These are phyloP conservation scores for Ogataea zsoltii DNA, from an alignment of 805 yeast genomes.

Conservation along the genomic window DNA sequence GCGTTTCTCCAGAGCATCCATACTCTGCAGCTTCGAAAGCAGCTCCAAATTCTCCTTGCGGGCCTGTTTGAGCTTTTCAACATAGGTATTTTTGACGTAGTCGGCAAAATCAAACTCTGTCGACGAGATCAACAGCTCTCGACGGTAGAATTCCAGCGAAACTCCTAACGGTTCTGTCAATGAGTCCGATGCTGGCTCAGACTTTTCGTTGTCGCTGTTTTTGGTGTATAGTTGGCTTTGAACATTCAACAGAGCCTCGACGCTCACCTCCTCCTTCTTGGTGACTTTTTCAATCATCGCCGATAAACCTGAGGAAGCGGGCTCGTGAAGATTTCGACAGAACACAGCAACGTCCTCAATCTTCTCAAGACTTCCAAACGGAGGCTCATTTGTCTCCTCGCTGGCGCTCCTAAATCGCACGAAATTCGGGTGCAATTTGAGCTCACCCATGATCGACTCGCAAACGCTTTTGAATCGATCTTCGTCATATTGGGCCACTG, in stretches of 20 bases:
- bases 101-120: conserved; percentile 64
- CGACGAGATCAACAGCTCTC: conserved; percentile 55
- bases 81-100: conserved; percentile 47
- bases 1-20: not conserved
- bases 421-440: conserved; percentile 52
- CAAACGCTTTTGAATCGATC: conserved; percentile 30
- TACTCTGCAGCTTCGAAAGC: not conserved
- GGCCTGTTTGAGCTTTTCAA: not conserved
- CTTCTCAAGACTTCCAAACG: not conserved
- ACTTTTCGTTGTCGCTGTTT: not conserved
- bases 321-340: not conserved
- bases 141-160: conserved; percentile 45
- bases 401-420: not conserved
- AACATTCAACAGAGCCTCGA: conserved; percentile 18
- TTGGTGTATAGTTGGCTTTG: conserved; percentile 23
- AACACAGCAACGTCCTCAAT: not conserved
- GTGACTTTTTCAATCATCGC: not conserved
- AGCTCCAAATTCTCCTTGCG: not conserved
- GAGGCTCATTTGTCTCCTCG: not conserved
- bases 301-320: not conserved
- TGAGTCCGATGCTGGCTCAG: not conserved
- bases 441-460: conserved; percentile 33
- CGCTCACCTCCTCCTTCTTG: not conserved
- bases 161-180: not conserved
- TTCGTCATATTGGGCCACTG: conserved; percentile 1